A percentile compares a stretch with the other conserved stretches of the same genome.
phyloP scores from a whole-genome alignment of 805 yeast species.

The Lachancea sp. region DNA sequence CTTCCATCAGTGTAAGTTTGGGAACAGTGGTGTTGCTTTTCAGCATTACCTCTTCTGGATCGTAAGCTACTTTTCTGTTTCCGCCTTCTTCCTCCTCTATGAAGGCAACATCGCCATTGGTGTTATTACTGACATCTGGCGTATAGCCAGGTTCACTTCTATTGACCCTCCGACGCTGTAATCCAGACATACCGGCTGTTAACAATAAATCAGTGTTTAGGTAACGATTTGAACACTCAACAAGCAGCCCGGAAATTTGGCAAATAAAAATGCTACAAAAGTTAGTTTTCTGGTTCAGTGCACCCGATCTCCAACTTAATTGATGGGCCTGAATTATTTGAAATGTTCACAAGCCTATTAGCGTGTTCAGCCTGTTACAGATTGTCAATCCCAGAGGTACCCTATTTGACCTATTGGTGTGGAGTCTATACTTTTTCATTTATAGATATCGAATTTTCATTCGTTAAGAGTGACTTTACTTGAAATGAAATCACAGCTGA shows the following conservation, averaged over 20 bases:
- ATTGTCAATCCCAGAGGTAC: not conserved
- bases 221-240: no score
- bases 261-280: no score
- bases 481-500: no score
- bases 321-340: no score
- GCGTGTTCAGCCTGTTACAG: not conserved
- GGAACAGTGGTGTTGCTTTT: slow-evolving; percentile 45
- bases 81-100: slow-evolving; percentile 16
- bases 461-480: no score
- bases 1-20: slow-evolving; percentile 88
- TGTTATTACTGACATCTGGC: slow-evolving; percentile 9
- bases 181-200: slow-evolving; percentile 41
- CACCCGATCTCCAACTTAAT: no score
- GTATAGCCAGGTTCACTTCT: slow-evolving; percentile 26
- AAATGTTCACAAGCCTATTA: no score
- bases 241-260: no score
- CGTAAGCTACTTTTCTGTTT: slow-evolving; percentile 60
- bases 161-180: slow-evolving; percentile 74
- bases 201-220: no score
- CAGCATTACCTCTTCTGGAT: slow-evolving; percentile 51
- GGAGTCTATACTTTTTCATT: slow-evolving; percentile 1
- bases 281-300: no score
- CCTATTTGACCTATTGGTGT: not conserved
- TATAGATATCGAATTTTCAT: not conserved
- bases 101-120: slow-evolving; percentile 9